A percentile compares a stretch with the other conserved stretches of the same genome.
These are phyloP conservation scores for Quambalaria eucalypti DNA, from an alignment of 1,284 basidiomycete genomes.

Conservation along the genomic window DNA sequence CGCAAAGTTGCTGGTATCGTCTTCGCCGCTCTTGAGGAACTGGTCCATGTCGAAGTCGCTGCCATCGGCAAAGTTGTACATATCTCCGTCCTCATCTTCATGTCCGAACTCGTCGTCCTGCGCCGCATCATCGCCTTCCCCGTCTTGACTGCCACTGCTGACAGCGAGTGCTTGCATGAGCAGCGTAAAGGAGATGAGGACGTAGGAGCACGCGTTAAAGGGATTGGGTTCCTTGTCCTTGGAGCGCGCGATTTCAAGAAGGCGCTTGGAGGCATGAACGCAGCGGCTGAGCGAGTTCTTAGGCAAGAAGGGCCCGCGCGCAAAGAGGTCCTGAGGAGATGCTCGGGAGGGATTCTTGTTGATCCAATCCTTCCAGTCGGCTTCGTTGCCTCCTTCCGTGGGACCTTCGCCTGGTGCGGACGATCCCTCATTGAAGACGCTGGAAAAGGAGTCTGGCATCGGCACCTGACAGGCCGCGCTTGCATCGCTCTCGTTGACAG, in stretches of 20 bases:
- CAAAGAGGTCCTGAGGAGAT: constrained; percentile 24
- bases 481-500: constrained; percentile 26
- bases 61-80: background rate
- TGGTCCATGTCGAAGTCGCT: constrained; percentile 1
- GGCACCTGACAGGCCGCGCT: constrained; percentile 26
- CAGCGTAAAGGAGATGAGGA: constrained; percentile 37
- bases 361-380: background rate
- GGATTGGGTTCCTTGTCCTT: constrained; percentile 21
- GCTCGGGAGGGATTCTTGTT: background rate
- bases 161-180: constrained; percentile 39
- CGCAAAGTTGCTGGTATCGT: background rate
- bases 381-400: background rate
- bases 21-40: background rate
- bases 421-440: constrained; percentile 9
- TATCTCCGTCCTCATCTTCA: background rate
- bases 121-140: constrained; percentile 7
- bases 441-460: constrained; percentile 19
- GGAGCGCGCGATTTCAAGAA: constrained; percentile 30
- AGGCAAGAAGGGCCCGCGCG: constrained; percentile 33
- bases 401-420: background rate
- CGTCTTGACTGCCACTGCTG: background rate
- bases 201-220: constrained; percentile 38
- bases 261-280: constrained; percentile 31
- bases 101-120: constrained; percentile 5
- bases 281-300: constrained; percentile 29